A percentile compares a stretch with the other conserved stretches of the same genome.
These are phyloP conservation scores for Lachancea fermentati DNA, from an alignment of 805 yeast species.

Conservation along the genomic window DNA sequence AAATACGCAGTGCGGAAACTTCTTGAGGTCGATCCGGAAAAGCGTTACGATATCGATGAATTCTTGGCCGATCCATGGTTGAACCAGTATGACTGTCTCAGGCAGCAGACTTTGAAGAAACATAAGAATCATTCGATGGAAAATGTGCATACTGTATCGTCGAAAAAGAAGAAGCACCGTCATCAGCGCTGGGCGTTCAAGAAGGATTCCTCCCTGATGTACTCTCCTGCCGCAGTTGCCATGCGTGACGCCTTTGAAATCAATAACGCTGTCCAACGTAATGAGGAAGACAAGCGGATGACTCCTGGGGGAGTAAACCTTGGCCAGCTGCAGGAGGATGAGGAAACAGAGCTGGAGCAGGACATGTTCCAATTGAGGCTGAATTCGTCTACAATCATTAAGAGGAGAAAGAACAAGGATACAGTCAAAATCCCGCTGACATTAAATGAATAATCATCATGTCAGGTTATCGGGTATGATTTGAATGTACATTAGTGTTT, in stretches of 20 bases:
- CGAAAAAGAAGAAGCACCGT: conserved; percentile 19
- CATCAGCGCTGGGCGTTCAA: conserved; percentile 15
- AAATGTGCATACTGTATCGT: conserved; percentile 6
- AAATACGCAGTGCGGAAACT: conserved; percentile 61
- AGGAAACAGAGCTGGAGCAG: conserved; percentile 29
- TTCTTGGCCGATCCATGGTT: conserved; percentile 70
- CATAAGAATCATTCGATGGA: conserved; percentile 6
- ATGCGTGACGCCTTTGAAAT: conserved; percentile 83
- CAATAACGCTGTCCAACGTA: conserved; percentile 78
- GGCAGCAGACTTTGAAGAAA: conserved; percentile 7
- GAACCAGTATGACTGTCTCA: conserved; percentile 26
- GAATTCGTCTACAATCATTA: conserved; percentile 37
- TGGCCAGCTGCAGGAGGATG: conserved; percentile 30
- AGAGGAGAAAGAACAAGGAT: conserved; percentile 34
- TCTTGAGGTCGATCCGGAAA: conserved; percentile 62
- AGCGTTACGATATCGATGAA: conserved; percentile 63
- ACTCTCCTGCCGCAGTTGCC: conserved; percentile 73
- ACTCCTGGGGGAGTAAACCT: conserved; percentile 8
- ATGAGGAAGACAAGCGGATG: conserved; percentile 50
- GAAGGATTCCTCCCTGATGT: conserved; percentile 30
- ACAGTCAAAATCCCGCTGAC: conserved; percentile 6
- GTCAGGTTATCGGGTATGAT: neutral
- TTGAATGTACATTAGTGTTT: neutral
- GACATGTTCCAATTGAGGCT: conserved; percentile 34
- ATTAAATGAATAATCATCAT: conserved; percentile 2